Base-by-base conservation (phyloP, 2,329 filamentous ascomycete genomes). In the Septoria linicola region DNA sequence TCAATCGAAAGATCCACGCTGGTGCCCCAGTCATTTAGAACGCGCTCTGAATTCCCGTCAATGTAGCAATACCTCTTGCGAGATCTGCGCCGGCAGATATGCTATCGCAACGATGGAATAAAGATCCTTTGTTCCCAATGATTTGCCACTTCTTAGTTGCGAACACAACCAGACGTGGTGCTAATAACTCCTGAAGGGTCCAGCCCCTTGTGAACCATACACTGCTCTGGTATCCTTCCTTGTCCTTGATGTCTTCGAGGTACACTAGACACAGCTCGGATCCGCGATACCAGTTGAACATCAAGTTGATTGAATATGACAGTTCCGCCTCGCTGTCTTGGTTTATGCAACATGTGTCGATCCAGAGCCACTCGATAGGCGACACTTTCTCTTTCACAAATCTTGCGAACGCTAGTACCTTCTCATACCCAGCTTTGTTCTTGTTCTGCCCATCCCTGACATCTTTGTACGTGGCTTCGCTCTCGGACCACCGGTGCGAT, bases 321-420 rank as follows among this genome's bases (percentile, higher is more conserved):
- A 63, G 41, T 39, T 63, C 60, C 31, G 49, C 56, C 25, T 25
- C 53, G 49, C 40, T 58, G 14, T 43, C 37, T 25, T 58, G 53
- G 36, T 62, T 46, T 10, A 63, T 63, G 44, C 58, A 61, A 36
- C 54, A 59, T n/a, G 57, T 63, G 35, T 63, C 61, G 30, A 63
- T 48, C 60, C 59, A 61, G 16, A 59, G 39, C 57, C 51, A 59
- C 14, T 58, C 37, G 13, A 61, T 41, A 10, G 23, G 35, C 1
- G 47, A 25, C 8, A 61, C 27, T 10, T 55, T 10, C 16, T 51
- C 35, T 17, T 21, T 17, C 3, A 61, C 34, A 40, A 55, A 60
- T 16, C 44, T 23, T 25, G 57, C 55, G 44, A 59, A 61, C 14
- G 25, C 55, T 31, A 40, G n/a, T 4, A 60, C 41, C 50, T 61